These are phyloP conservation scores for Elsinoe australis DNA, from an alignment of 2,329 filamentous ascomycete genomes.

Conservation along the genomic window DNA sequence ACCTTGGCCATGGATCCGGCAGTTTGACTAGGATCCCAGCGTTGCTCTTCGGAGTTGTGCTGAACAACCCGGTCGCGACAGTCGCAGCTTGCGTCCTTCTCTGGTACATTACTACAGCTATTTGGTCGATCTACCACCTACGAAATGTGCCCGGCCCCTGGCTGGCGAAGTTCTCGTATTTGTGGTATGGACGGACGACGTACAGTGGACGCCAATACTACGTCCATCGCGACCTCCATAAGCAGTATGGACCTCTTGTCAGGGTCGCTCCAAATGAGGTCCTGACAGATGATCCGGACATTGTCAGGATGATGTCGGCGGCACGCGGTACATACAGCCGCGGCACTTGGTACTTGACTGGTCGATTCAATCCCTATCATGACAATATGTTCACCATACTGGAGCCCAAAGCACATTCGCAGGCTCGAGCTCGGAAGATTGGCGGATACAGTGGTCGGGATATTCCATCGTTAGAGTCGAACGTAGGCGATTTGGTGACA, in stretches of 20 bases:
- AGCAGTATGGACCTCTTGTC: conserved; percentile 41
- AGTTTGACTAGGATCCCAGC: too few relatives aligned
- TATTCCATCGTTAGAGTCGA: not conserved
- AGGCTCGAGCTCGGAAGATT: not conserved
- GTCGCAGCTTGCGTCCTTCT: too few relatives aligned
- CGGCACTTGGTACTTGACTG: not conserved
- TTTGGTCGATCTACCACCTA: too few relatives aligned
- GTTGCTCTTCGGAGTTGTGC: too few relatives aligned
- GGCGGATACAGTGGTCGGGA: not conserved
- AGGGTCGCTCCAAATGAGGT: conserved; percentile 44
- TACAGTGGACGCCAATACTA: not conserved
- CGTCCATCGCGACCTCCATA: conserved; percentile 32
- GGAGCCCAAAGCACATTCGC: not conserved
- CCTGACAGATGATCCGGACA: conserved; percentile 18
- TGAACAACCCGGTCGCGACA: too few relatives aligned
- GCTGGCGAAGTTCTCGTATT: not conserved
- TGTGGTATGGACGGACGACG: not conserved
- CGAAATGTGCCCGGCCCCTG: not conserved
- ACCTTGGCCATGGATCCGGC: too few relatives aligned
- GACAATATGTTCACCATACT: not conserved
- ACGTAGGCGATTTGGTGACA: not conserved
- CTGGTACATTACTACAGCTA: too few relatives aligned
- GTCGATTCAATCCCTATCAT: not conserved
- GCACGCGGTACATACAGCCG: not conserved
- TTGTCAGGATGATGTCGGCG: not conserved